phyloP scores from a whole-genome alignment of 495 filamentous ascomycete genomes.

The Aspergillus homomorphus region DNA sequence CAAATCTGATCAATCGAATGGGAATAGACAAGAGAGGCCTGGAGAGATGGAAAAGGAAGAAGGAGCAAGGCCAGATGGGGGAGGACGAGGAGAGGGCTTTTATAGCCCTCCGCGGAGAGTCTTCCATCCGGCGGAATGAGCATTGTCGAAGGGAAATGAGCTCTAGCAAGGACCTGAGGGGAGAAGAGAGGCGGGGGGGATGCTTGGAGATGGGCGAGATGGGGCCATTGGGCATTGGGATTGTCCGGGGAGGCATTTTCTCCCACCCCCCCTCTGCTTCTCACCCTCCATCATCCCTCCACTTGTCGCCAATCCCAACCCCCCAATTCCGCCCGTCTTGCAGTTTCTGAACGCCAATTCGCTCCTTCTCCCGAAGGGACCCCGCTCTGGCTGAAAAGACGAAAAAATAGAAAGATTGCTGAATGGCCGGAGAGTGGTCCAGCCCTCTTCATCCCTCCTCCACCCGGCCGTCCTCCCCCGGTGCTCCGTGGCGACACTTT shows the following conservation, averaged over 20 bases:
- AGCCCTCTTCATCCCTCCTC: slow-evolving; percentile 30
- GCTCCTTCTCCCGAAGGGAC: slow-evolving; percentile 43
- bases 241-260: slow-evolving; percentile 44
- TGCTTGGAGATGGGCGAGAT: slow-evolving; percentile 31
- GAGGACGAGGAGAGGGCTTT: slow-evolving; percentile 52
- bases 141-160: slow-evolving; percentile 12
- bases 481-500: slow-evolving; percentile 28
- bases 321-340: slow-evolving; percentile 34
- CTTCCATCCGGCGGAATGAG: slow-evolving; percentile 39
- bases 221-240: slow-evolving; percentile 46
- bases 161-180: slow-evolving; percentile 13
- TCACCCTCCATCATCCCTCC: slow-evolving; percentile 29
- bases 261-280: slow-evolving; percentile 42
- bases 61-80: slow-evolving; percentile 35
- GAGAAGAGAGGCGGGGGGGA: slow-evolving; percentile 10
- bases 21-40: slow-evolving; percentile 19
- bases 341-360: slow-evolving; percentile 43
- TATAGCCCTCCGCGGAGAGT: slow-evolving; percentile 60
- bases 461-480: slow-evolving; percentile 32
- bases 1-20: not conserved
- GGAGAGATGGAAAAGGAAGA: slow-evolving; percentile 55
- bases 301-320: slow-evolving; percentile 36
- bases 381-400: slow-evolving; percentile 51
- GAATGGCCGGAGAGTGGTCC: slow-evolving; percentile 31
- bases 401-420: slow-evolving; percentile 25